Percentiles rank a stretch among this genome's conserved stretches.
Evolutionary conservation across 257 asterid genomes (phyloP).

Genomic region (Prunella vulgaris): DNA sequence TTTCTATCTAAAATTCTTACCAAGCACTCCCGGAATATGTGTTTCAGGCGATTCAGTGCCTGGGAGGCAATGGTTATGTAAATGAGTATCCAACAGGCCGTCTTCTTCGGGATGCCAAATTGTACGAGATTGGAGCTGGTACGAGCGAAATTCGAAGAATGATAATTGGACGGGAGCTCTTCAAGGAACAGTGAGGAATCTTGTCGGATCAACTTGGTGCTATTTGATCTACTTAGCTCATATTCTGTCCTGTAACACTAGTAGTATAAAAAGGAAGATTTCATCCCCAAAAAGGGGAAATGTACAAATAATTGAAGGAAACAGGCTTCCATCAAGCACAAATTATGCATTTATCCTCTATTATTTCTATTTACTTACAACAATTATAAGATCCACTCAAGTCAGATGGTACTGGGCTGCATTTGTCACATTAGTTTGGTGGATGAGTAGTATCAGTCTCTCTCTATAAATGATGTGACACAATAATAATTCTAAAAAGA

Average conservation of each 20-base stretch:
- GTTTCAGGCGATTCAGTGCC: constrained; percentile 90
- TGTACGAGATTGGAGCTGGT: constrained; percentile 97
- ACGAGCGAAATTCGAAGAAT: constrained; percentile 91
- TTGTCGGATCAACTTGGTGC: no score
- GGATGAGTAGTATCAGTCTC: no score
- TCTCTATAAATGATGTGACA: not conserved
- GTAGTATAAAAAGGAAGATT: not conserved
- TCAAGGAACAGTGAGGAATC: constrained; percentile 50
- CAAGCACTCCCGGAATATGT: no score
- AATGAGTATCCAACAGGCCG: constrained; percentile 97
- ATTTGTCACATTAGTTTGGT: no score
- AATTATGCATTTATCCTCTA: no score
- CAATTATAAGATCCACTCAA: not conserved
- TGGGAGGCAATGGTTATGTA: constrained; percentile 95
- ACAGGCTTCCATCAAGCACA: not conserved
- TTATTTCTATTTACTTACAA: no score
- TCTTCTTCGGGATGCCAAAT: constrained; percentile 84
- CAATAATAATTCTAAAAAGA: not conserved
- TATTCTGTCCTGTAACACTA: not conserved
- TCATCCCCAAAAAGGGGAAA: not conserved
- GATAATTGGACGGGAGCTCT: constrained; percentile 81
- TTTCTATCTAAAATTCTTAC: no score
- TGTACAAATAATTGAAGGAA: not conserved
- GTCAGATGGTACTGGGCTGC: no score
- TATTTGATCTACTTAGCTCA: no score